Evolutionary conservation across 1,139 yeast genomes (phyloP), one percentile per base, ranked within the genome.

Genomic region (Pichia sp.): DNA sequence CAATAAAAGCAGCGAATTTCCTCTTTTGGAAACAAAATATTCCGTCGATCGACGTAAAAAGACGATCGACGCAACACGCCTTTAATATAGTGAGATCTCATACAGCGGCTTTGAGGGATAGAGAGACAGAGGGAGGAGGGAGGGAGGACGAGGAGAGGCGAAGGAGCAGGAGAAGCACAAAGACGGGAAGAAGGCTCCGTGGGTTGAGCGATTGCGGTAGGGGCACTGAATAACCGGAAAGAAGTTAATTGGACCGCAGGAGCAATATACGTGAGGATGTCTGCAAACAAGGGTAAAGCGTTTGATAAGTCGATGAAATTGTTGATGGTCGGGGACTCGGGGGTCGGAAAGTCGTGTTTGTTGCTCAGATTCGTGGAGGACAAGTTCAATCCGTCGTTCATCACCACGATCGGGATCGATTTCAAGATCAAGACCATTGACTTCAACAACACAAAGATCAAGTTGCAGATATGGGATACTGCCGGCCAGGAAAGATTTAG

Each of bases 401-500:
- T 93, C 72, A 90, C 99, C 58, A 93, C 99, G 52, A 93, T 93
- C 67, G 99, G 99, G 55, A 93, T 93, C 69, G 99, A 93, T 72
- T 93, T 93, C 79, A 93, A 95, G 76, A 92, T 95, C 71, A 87
- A 97, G 73, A 92, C 98, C 45, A 90, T 92, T 63, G 97, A 92
- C 66, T 81, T 93, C 64, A 93, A 92, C 63, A 96, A 96, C 57
- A 88, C 89, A 73, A 85, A 87, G 64, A 88, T 95, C 72, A 93
- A 93, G 75, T 80, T 93, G 68, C 99, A 93, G 72, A 90, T 93
- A 46, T 93, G 99, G 99, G 99, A 93, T 72, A 93, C 99, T 43
- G 99, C 99, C 6, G 99, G 99, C 31, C 99, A 93, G 75, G 99
- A 93, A 73, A 81, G 99, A 66, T 93, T 93, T 79, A 84, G 97